Evolutionary conservation across 352 stramenopile genomes (phyloP), one percentile per base, ranked within the genome.

Genomic region (Globisporangium spinosum): DNA sequence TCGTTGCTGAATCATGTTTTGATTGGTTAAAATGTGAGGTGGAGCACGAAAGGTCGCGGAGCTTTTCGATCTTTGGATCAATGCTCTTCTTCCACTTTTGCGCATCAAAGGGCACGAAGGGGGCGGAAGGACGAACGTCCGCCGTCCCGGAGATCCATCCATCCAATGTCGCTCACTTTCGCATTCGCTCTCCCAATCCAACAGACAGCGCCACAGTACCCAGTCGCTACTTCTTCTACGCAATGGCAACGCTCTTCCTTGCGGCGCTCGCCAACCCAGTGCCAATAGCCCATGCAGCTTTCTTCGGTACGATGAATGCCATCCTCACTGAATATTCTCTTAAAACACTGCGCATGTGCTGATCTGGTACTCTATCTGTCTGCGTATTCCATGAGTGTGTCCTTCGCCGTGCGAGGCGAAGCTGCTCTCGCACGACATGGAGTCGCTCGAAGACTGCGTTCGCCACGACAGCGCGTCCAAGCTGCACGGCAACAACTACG

Each of bases 361-460:
- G 32, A 35, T 10, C 32, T 10, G 32, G 32, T 35, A 35, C 32
- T 54, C 22, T 64, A 57, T 35, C 22, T 57, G 22, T 29, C n/a
- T 35, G 4, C 45, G 12, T 22, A 54, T 40, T 4, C 47, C 7
- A 29, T 25, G 22, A 86, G 78, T 83, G 40, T 95, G 87, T 55
- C 86, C 86, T 17, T 54, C 74, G 22, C 80, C 80, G 35, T 95
- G 87, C 22, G 68, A 87, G 23, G 85, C 87, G 61, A 91, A 87
- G 81, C 63, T 94, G 34, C 77, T 94, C n/a, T 85, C 87, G 45
- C 80, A 82, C 47, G 87, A 95, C 70, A 94, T 95, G 87, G 82
- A 92, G 53, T 82, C 75, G 56, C 74, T 89, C 45, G 78, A 91
- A 43, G 83, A 95, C 68, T 95, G 87, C 43, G 23, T 87, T 29